Evolutionary conservation across 1,139 yeast species (phyloP).

Genomic region (Scheffersomyces parashehatae): DNA sequence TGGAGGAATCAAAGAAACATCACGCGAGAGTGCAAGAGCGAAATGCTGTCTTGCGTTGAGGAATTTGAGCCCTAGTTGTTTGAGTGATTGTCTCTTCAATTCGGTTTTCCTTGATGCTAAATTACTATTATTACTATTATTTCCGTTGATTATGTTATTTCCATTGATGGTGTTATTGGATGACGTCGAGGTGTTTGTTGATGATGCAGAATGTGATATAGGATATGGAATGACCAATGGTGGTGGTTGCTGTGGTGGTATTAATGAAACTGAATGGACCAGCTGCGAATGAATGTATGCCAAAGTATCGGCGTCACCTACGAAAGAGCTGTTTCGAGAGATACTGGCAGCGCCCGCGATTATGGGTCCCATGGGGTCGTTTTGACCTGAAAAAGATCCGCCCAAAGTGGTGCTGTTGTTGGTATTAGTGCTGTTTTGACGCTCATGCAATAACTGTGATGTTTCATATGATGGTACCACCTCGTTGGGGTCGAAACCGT

Average conservation of each 20-base stretch:
- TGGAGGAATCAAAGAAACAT: slow-evolving; percentile 68
- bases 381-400: background rate
- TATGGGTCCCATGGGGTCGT: too few relatives aligned
- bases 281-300: background rate
- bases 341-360: background rate
- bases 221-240: too few relatives aligned
- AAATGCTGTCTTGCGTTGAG: slow-evolving; percentile 77
- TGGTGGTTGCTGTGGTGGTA: background rate
- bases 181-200: background rate
- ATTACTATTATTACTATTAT: background rate
- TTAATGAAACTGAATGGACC: background rate
- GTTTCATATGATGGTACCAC: slow-evolving; percentile 48
- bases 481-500: slow-evolving; percentile 36
- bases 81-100: slow-evolving; percentile 32
- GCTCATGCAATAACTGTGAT: slow-evolving; percentile 38
- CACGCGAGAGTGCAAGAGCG: slow-evolving; percentile 70
- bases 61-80: slow-evolving; percentile 62
- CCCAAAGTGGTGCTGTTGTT: background rate
- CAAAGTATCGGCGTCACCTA: background rate
- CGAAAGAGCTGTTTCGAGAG: background rate
- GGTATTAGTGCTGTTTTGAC: slow-evolving; percentile 2
- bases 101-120: background rate
- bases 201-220: too few relatives aligned
- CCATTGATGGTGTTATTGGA: background rate
- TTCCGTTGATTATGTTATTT: background rate